Evolutionary conservation across 495 filamentous ascomycete genomes (phyloP), one percentile per base, ranked within the genome.

Genomic region (Annulohypoxylon nitens): DNA sequence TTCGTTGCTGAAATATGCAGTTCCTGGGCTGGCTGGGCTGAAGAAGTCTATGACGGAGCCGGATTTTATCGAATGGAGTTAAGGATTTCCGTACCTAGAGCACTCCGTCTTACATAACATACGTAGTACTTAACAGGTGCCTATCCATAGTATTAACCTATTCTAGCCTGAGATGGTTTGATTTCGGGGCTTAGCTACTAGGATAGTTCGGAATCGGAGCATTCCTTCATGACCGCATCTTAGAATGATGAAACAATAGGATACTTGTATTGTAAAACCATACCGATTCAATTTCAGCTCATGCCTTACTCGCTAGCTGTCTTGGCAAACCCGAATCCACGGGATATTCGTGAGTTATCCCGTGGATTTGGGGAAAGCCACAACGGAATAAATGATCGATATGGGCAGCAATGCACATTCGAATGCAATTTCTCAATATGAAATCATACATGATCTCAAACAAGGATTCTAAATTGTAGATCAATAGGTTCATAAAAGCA

Each of bases 101-200:
- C 30, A 20, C 23, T 34, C 53, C 20, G 39, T 51, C 39, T 47
- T 33, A 60, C 51, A 43, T 41, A 45, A 34, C 62, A n/a, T 55
- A 51, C 61, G 61, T 51, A 30, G 61, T 51, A 30, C 37, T 26
- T 51, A 30, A 9, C 11, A 26, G 20, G 48, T 53, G 48, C 48
- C 25, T 53, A 50, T 3, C 5, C 30, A 30, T 30, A 12, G 3
- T 39, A 43, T 53, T 30, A 53, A 50, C 23, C 47, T 23, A 50
- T 50, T 23, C 16, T 10, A 25, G 47, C 14, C 18, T 3, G 1
- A 9, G 14, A 20, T 18, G 43, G 16, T 16, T 47, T 47, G 43
- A 47, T 47, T 47, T 20, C 6, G 16, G 43, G 25, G 51, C 25
- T 34, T 16, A 55, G 26, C 25, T 34, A 33, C 6, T 16, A 12